phyloP scores from a whole-genome alignment of 2,329 filamentous ascomycete species.

The Pseudogymnoascus sp. region DNA sequence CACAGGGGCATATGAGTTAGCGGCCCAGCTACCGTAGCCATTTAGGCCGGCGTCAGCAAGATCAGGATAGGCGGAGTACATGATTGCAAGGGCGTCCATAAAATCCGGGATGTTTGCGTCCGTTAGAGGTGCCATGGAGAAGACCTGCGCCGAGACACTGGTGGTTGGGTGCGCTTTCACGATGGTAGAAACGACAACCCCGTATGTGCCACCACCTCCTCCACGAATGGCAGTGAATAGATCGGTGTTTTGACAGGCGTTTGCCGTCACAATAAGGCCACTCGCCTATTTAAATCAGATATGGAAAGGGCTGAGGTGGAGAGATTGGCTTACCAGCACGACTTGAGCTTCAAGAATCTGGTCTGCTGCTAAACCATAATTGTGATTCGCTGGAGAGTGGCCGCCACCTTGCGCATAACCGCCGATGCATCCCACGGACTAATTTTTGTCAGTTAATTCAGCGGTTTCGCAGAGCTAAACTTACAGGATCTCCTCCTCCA shows the following conservation, averaged over 20 bases:
- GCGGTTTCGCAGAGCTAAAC: constrained; percentile 18
- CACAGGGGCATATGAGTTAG: constrained; percentile 23
- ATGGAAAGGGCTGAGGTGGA: neutral
- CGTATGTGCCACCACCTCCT: constrained; percentile 34
- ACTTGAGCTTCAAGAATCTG: constrained; percentile 40
- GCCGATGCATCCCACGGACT: constrained; percentile 29
- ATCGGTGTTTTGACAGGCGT: constrained; percentile 31
- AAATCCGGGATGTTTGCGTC: constrained; percentile 25
- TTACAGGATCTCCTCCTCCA: constrained; percentile 29
- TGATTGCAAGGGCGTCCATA: constrained; percentile 26
- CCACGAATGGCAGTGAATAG: constrained; percentile 38
- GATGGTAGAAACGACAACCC: constrained; percentile 35
- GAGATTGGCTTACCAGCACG: constrained; percentile 26
- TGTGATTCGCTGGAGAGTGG: constrained; percentile 34
- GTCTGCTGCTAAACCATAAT: constrained; percentile 40
- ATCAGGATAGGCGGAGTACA: constrained; percentile 30
- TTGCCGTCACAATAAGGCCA: constrained; percentile 33
- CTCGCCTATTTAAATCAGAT: constrained; percentile 19
- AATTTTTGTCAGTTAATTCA: constrained; percentile 26
- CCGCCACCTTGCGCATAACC: constrained; percentile 39
- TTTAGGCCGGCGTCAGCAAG: constrained; percentile 31
- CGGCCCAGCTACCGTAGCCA: constrained; percentile 27
- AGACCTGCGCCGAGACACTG: constrained; percentile 23
- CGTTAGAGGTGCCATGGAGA: constrained; percentile 24
- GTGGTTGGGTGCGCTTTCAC: constrained; percentile 37